Conservation (phyloP, 768 basidiomycete species). For the Leccinum longicurvipes region DNA sequence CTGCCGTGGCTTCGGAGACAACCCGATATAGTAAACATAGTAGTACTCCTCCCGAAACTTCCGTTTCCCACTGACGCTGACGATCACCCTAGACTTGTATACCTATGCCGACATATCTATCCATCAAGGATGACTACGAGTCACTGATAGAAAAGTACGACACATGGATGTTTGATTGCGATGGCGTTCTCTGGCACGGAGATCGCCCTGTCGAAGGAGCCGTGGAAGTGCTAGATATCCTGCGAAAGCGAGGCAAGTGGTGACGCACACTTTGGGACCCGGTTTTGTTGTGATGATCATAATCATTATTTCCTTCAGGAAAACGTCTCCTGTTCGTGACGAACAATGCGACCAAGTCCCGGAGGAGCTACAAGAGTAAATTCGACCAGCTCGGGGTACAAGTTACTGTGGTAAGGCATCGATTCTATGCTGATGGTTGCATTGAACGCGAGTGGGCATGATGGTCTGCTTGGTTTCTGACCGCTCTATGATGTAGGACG, state of each 20-base stretch:
- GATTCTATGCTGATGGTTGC: not conserved
- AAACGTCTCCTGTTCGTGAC: slow-evolving; percentile 90
- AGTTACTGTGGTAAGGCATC: slow-evolving; percentile 69
- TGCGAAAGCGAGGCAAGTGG: slow-evolving; percentile 68
- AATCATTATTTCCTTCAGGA: slow-evolving; percentile 38
- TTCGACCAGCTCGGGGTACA: slow-evolving; percentile 89
- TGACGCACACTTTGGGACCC: not conserved
- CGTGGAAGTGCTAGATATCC: slow-evolving; percentile 64
- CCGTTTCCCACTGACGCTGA: not conserved
- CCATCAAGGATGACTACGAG: slow-evolving; percentile 44
- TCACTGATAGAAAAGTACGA: slow-evolving; percentile 66
- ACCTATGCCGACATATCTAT: slow-evolving; percentile 25
- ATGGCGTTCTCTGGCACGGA: slow-evolving; percentile 92
- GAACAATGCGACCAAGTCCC: slow-evolving; percentile 95
- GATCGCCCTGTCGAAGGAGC: slow-evolving; percentile 77
- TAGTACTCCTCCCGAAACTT: slow-evolving; percentile 7
- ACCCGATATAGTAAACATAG: slow-evolving; percentile 23
- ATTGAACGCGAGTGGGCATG: not conserved
- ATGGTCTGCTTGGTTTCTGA: not conserved
- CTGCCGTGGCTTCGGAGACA: slow-evolving; percentile 4
- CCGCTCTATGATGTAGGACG: slow-evolving; percentile 57
- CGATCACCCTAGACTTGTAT: slow-evolving; percentile 9
- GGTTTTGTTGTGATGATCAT: not conserved
- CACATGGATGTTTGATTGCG: slow-evolving; percentile 96
- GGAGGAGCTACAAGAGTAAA: slow-evolving; percentile 82